These are phyloP conservation scores for Pythium sp. DNA, from an alignment of 352 stramenopile genomes.

Conservation along the genomic window DNA sequence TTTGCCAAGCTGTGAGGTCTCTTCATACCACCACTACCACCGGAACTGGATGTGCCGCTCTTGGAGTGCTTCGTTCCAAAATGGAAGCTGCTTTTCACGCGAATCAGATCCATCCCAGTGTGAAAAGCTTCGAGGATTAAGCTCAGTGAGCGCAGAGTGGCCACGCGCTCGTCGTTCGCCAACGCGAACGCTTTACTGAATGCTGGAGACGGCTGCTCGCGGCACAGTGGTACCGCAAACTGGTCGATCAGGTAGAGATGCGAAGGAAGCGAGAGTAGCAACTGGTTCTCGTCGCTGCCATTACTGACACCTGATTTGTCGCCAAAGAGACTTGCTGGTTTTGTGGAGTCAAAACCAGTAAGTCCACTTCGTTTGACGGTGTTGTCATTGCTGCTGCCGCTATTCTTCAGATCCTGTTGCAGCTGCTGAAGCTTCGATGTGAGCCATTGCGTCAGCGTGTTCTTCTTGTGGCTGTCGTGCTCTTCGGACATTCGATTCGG, in stretches of 20 bases:
- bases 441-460: slow-evolving; percentile 30
- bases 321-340: not conserved
- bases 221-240: slow-evolving; percentile 18
- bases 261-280: slow-evolving; percentile 35
- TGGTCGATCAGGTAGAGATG: slow-evolving; percentile 22
- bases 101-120: slow-evolving; percentile 22
- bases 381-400: not conserved
- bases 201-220: slow-evolving; percentile 9
- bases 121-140: slow-evolving; percentile 26
- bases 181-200: slow-evolving; percentile 1
- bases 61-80: slow-evolving; percentile 18
- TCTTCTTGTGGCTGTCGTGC: slow-evolving; percentile 21
- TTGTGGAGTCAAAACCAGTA: not conserved
- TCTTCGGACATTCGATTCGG: slow-evolving; percentile 2
- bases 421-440: slow-evolving; percentile 37
- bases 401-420: slow-evolving; percentile 29
- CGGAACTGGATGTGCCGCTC: not conserved
- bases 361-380: not conserved
- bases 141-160: slow-evolving; percentile 20
- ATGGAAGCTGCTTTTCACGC: slow-evolving; percentile 25
- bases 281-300: slow-evolving; percentile 7
- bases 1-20: not conserved
- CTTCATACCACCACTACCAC: not conserved
- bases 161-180: slow-evolving; percentile 21
- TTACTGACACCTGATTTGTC: not conserved